phyloP scores from a whole-genome alignment of 305 asterid species.

The Lippia alba region DNA sequence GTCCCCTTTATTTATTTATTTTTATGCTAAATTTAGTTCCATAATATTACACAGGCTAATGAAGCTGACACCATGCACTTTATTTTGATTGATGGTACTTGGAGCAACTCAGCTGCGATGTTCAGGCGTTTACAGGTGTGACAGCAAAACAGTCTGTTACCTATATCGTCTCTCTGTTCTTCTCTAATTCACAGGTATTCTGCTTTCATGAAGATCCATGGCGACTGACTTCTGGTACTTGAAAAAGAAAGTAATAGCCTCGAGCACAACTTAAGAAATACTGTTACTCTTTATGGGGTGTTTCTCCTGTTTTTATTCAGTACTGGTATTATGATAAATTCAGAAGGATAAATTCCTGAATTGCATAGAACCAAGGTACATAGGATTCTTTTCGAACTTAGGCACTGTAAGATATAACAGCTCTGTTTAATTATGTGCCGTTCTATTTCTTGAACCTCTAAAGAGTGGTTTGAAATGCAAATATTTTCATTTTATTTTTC shows the following conservation, averaged over 20 bases:
- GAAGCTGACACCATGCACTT: slow-evolving; percentile 58
- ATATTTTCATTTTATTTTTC: not conserved
- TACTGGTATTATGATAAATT: not conserved
- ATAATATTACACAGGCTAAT: slow-evolving; percentile 45
- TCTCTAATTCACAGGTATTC: not conserved
- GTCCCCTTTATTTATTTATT: slow-evolving; percentile 8
- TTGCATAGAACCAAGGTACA: not conserved
- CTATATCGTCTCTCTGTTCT: slow-evolving; percentile 5
- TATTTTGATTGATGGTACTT: slow-evolving; percentile 90
- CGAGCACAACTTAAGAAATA: not conserved
- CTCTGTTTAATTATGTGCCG: not conserved
- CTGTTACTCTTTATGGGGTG: not conserved
- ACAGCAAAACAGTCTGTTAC: not conserved
- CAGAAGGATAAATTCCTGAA: not conserved
- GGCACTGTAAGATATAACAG: not conserved
- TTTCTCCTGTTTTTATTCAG: not conserved
- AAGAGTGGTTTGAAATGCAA: not conserved
- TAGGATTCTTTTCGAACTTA: not conserved
- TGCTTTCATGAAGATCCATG: slow-evolving; percentile 1
- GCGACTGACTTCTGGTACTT: not conserved
- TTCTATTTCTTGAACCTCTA: not conserved
- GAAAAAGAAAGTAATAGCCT: not conserved
- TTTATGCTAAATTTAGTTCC: slow-evolving; percentile 24
- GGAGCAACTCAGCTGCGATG: slow-evolving; percentile 97
- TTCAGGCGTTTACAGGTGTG: slow-evolving; percentile 88